phyloP scores from a whole-genome alignment of 208 protist genomes.

The Acanthamoeba healyi region DNA sequence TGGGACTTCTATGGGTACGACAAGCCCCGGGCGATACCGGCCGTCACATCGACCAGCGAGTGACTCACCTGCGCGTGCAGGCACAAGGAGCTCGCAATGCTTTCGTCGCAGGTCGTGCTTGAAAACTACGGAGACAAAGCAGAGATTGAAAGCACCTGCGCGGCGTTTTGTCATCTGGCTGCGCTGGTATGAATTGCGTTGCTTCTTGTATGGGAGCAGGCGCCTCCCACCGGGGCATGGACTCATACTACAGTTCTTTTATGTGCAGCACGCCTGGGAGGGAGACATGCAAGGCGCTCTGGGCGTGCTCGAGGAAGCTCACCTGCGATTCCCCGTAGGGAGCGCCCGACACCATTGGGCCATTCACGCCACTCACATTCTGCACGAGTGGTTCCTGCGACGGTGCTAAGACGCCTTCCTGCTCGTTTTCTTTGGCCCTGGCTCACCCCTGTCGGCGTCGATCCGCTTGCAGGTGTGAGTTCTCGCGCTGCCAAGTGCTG shows the following conservation, averaged over 20 bases:
- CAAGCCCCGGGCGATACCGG: not conserved
- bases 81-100: constrained; percentile 62
- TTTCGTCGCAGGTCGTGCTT: constrained; percentile 19
- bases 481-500: constrained; percentile 47
- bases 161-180: constrained; percentile 48
- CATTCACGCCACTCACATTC: constrained; percentile 31
- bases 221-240: too few species aligned
- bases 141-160: constrained; percentile 9
- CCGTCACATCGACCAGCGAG: not conserved
- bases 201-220: not conserved
- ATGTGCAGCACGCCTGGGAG: constrained; percentile 35
- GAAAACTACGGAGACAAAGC: constrained; percentile 70
- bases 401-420: not conserved
- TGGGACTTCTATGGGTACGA: constrained; percentile 49
- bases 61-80: not conserved
- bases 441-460: not conserved
- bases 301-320: constrained; percentile 22
- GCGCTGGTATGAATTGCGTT: not conserved
- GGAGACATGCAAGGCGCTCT: constrained; percentile 38
- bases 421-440: not conserved
- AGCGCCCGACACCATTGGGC: constrained; percentile 39
- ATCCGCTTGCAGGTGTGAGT: constrained; percentile 12
- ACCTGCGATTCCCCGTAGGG: not conserved
- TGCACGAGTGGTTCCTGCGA: constrained; percentile 72
- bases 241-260: not conserved